Conservation (phyloP, 768 basidiomycete species). For the Pleurotus cornucopiae region DNA sequence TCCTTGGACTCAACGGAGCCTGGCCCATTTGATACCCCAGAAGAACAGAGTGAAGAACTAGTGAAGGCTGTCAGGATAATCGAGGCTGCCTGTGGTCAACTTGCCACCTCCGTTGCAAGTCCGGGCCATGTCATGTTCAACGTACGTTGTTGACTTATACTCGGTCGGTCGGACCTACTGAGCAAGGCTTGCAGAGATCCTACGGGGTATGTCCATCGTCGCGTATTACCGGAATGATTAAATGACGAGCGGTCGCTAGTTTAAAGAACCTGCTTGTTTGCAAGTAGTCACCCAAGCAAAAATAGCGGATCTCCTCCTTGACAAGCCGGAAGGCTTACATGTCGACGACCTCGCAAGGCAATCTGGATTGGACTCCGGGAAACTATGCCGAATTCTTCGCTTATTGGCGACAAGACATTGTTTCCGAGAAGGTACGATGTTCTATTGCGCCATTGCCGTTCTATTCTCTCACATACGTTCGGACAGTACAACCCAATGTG, state of each 20-base stretch:
- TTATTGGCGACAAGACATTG: constrained; percentile 34
- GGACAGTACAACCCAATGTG: constrained; percentile 28
- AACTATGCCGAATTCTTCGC: constrained; percentile 34
- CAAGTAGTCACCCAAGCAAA: constrained; percentile 28
- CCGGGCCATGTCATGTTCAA: constrained; percentile 28
- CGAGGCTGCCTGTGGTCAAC: constrained; percentile 30
- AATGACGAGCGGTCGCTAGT: constrained; percentile 11
- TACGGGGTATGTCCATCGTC: constrained; percentile 10
- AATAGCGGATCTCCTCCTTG: constrained; percentile 32
- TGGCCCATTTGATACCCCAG: constrained; percentile 29
- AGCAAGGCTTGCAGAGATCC: constrained; percentile 11
- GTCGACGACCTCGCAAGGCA: constrained; percentile 25
- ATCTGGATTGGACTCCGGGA: constrained; percentile 28
- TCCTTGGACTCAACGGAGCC: constrained; percentile 27
- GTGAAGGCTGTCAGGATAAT: constrained; percentile 25
- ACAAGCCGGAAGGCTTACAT: constrained; percentile 31
- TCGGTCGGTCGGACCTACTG: background rate
- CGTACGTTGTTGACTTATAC: constrained; percentile 15
- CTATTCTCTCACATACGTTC: background rate
- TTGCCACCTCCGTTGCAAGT: constrained; percentile 24
- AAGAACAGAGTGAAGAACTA: constrained; percentile 17
- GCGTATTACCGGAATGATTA: too few relatives aligned
- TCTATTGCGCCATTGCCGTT: background rate
- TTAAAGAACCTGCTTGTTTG: constrained; percentile 28
- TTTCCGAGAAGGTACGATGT: constrained; percentile 31